phyloP scores from a whole-genome alignment of 2,329 filamentous ascomycete species.

The Berkeleyomyces rouxiae region DNA sequence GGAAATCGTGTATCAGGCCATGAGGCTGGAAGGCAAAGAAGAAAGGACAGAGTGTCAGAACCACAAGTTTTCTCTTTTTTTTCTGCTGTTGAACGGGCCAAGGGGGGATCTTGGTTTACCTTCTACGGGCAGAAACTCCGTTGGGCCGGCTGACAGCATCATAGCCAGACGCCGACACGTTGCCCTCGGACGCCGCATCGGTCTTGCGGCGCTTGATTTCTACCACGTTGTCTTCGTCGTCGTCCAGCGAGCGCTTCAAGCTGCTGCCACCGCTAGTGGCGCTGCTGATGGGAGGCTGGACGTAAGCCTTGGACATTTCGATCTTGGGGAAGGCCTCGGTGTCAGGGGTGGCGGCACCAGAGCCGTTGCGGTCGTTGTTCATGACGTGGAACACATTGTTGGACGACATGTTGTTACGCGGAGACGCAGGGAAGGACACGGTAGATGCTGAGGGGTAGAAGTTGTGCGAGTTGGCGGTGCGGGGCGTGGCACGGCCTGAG shows the following conservation, averaged over 20 bases:
- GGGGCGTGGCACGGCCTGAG: conserved; percentile 71
- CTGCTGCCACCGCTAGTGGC: conserved; percentile 38
- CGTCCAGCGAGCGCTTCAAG: conserved; percentile 35
- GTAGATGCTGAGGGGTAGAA: conserved; percentile 49
- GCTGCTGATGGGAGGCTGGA: conserved; percentile 43
- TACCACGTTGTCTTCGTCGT: conserved; percentile 43
- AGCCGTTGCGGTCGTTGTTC: conserved; percentile 53
- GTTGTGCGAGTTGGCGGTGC: conserved; percentile 55
- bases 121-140: conserved; percentile 26
- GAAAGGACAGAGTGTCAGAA: conserved; percentile 14
- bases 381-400: conserved; percentile 84
- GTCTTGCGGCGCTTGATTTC: conserved; percentile 70
- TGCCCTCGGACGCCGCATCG: conserved; percentile 36
- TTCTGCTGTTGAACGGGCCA: conserved; percentile 5
- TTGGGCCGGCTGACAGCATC: conserved; percentile 33
- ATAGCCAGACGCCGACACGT: conserved; percentile 33
- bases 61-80: conserved; percentile 7
- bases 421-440: conserved; percentile 61
- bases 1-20: conserved; percentile 10
- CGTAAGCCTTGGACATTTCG: conserved; percentile 45
- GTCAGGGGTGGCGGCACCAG: conserved; percentile 46
- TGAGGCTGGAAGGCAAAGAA: conserved; percentile 13
- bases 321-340: conserved; percentile 57
- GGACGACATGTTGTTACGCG: conserved; percentile 49
- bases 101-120: conserved; percentile 18